Evolutionary conservation across 2,329 filamentous ascomycete species (phyloP), one percentile per base, ranked within the genome.

Genomic region (Ophiognomonia clavigignenti-juglandacearum): DNA sequence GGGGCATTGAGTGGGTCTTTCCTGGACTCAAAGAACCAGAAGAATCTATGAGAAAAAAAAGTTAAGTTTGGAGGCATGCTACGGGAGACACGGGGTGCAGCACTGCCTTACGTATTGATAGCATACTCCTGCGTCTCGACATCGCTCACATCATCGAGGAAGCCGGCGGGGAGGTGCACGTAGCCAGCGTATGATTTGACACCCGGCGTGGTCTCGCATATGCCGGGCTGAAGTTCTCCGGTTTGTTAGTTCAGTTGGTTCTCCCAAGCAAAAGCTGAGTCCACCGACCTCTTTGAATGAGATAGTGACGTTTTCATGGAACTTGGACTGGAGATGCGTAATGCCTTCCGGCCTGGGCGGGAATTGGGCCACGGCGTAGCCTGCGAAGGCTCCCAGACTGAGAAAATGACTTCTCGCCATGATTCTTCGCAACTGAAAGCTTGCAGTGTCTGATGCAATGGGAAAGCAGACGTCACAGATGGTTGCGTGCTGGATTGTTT

Each of bases 251-350:
- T 44, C 26, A 3, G 18, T 36, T 5, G 5, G n/a, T 13, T 31
- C 11, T 11, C 4, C n/a, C 11, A 31, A n/a, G 29, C 29, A 31
- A 31, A 4, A 31, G 10, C 10, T 13, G 8, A 3, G 18, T 45
- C 43, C 2, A 48, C 51, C 52, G 22, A 66, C 68, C 56, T 71
- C 64, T 53, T 72, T 72, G 56, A 70, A 72, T 4, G 66, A 64
- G 29, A 74, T 67, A 9, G 59, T 60, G 18, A 71, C 57, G 19
- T 64, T 65, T 16, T 67, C 59, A 43, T 67, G 59, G 32, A 68
- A 55, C 26, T 63, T 59, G 11, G 69, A 68, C 14, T 64, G 58
- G 8, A 72, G 54, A 11, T 66, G 57, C 13, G 64, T 64, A 1
- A 71, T 52, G 4, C 62, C 66, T 38, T 63, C 61, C 5, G 63